Conservation (phyloP, 108 stramenopile species). For the Nitzschia sp. region DNA sequence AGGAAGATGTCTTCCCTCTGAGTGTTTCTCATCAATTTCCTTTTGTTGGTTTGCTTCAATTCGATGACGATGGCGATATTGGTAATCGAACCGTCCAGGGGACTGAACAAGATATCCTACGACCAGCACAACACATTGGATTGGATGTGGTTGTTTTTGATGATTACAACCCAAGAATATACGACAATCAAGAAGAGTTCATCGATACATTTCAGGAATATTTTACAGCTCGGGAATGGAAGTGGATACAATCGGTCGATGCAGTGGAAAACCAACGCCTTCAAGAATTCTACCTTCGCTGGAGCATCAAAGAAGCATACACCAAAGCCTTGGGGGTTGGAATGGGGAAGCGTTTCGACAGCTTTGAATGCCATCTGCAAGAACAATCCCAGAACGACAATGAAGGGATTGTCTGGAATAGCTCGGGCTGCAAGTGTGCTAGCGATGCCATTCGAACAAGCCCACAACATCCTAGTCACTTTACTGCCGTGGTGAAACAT, state of each 20-base stretch:
- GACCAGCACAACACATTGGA: conserved; percentile 34
- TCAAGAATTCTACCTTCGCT: conserved; percentile 71
- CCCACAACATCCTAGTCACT: no score
- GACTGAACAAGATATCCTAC: background rate
- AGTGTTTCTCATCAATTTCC: conserved; percentile 84
- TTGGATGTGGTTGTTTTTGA: conserved; percentile 73
- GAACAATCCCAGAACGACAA: no score
- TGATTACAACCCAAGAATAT: conserved; percentile 34
- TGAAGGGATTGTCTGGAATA: no score
- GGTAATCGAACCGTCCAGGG: background rate
- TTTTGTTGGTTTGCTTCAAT: conserved; percentile 58
- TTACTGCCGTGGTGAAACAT: no score
- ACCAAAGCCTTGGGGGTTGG: conserved; percentile 82
- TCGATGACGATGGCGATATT: conserved; percentile 1
- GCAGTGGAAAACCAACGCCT: conserved; percentile 12
- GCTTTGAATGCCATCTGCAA: conserved; percentile 37
- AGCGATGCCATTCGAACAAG: no score
- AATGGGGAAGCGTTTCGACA: conserved; percentile 54
- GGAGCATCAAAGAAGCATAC: conserved; percentile 86
- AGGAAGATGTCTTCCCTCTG: conserved; percentile 35
- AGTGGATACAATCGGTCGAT: conserved; percentile 30
- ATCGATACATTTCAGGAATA: conserved; percentile 48
- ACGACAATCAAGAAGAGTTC: conserved; percentile 52
- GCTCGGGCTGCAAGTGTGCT: no score
- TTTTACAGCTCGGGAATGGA: conserved; percentile 67